Evolutionary conservation across 345 rosid genomes (phyloP).

Genomic region (Gossypium bickii): DNA sequence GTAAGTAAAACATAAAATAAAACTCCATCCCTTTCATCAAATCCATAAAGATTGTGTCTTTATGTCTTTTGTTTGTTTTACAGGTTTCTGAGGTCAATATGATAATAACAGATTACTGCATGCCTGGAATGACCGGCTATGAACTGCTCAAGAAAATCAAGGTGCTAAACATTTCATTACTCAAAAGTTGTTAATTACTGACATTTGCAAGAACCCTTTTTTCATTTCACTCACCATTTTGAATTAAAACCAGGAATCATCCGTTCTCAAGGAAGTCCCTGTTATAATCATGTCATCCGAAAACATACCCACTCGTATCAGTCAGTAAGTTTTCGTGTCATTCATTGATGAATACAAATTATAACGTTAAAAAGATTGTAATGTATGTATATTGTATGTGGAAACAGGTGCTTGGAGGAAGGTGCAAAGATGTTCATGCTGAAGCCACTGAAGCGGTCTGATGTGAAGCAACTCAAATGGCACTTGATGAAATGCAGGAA

Average conservation of each 20-base stretch:
- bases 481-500: conserved; percentile 41
- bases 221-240: background rate
- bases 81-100: background rate
- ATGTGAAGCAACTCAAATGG: conserved; percentile 57
- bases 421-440: conserved; percentile 92
- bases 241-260: conserved; percentile 50
- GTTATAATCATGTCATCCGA: conserved; percentile 88
- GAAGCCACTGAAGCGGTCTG: conserved; percentile 75
- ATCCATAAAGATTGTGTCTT: background rate
- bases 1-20: conserved; percentile 16
- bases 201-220: background rate
- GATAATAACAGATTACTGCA: conserved; percentile 1
- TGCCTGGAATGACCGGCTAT: conserved; percentile 1
- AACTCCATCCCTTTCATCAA: too few relatives aligned
- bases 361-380: background rate
- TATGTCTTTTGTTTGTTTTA: background rate
- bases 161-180: background rate
- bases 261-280: conserved; percentile 63
- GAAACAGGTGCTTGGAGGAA: conserved; percentile 62
- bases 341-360: too few relatives aligned
- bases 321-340: conserved; percentile 38
- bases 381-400: background rate
- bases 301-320: conserved; percentile 64
- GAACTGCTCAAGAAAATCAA: conserved; percentile 5
- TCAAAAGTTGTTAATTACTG: too few relatives aligned